Percentiles rank a stretch among this genome's conserved stretches.
These are phyloP conservation scores for Ophiorrhiza pumila DNA, from an alignment of 257 asterid species.

Conservation along the genomic window DNA sequence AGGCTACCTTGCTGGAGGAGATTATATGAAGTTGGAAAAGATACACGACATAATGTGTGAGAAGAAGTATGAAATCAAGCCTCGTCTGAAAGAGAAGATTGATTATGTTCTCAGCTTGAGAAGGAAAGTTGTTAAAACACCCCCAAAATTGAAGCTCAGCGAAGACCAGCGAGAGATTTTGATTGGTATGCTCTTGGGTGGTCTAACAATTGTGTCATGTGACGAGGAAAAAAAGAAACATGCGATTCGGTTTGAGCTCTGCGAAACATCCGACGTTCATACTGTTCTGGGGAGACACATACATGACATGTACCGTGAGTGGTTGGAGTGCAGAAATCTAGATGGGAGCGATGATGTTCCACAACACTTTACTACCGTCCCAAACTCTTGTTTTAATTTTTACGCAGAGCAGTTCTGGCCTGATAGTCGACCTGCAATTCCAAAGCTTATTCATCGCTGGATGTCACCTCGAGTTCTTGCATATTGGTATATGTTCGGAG, in stretches of 20 bases:
- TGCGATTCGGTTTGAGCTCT: conserved; percentile 49
- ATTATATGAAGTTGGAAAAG: conserved; percentile 50
- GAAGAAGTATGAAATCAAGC: conserved; percentile 67
- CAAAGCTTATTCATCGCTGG: conserved; percentile 87
- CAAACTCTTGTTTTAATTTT: conserved; percentile 61
- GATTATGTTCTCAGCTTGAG: conserved; percentile 38
- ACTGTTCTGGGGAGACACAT: conserved; percentile 50
- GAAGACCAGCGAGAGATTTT: conserved; percentile 77
- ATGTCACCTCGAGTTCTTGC: conserved; percentile 86
- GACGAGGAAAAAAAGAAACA: conserved; percentile 39
- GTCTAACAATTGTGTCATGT: conserved; percentile 45
- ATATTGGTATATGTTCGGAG: conserved; percentile 93
- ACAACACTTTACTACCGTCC: conserved; percentile 43
- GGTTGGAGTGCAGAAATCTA: conserved; percentile 44
- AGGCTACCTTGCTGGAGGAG: conserved; percentile 48
- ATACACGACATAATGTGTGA: conserved; percentile 51
- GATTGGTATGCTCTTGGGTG: conserved; percentile 74
- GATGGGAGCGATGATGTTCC: conserved; percentile 39
- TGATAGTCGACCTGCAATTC: conserved; percentile 52
- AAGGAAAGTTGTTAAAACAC: conserved; percentile 36
- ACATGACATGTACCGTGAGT: conserved; percentile 65
- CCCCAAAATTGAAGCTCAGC: conserved; percentile 54
- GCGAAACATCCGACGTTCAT: conserved; percentile 50
- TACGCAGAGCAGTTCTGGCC: conserved; percentile 80
- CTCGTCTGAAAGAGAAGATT: conserved; percentile 61